Percentiles rank a stretch among this genome's conserved stretches.
Conservation (phyloP, 192 early-diverging fungal species). For the Coemansia sp. region DNA sequence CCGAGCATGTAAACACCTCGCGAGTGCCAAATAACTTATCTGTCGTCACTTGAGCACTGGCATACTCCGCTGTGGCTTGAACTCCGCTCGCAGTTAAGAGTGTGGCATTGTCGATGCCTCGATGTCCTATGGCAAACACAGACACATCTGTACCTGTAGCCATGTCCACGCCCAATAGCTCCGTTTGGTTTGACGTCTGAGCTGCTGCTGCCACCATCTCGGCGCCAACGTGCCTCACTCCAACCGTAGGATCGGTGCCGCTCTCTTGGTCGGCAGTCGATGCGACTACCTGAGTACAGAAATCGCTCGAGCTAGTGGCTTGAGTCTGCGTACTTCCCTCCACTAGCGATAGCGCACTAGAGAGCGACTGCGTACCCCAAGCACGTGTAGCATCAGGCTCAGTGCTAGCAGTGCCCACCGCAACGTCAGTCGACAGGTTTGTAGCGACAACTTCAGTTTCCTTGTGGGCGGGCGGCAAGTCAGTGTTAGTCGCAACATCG, state of each 20-base stretch:
- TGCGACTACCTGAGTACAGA: neutral
- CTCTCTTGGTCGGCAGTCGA: constrained; percentile 3
- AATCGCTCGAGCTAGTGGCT: neutral
- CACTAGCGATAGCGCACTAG: constrained; percentile 3
- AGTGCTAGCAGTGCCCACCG: constrained; percentile 15
- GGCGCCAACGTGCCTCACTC: constrained; percentile 12
- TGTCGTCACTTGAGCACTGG: neutral
- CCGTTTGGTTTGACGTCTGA: neutral
- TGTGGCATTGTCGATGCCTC: constrained; percentile 7
- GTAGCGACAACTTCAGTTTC: constrained; percentile 4
- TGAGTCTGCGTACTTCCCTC: constrained; percentile 11
- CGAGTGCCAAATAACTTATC: constrained; percentile 8
- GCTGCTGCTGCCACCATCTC: neutral
- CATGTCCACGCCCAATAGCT: neutral
- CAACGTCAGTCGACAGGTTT: constrained; percentile 6
- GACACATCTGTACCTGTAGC: constrained; percentile 19
- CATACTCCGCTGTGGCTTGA: constrained; percentile 10
- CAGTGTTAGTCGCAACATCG: constrained; percentile 34
- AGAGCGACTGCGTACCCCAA: constrained; percentile 4
- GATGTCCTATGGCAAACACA: neutral
- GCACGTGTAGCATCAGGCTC: constrained; percentile 9
- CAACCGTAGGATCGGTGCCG: constrained; percentile 22
- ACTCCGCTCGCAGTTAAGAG: neutral
- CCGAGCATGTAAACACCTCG: neutral
- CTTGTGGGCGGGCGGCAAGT: constrained; percentile 4